These are phyloP conservation scores for Aspergillus ochraceoroseus DNA, from an alignment of 2,329 filamentous ascomycete species.

Conservation along the genomic window DNA sequence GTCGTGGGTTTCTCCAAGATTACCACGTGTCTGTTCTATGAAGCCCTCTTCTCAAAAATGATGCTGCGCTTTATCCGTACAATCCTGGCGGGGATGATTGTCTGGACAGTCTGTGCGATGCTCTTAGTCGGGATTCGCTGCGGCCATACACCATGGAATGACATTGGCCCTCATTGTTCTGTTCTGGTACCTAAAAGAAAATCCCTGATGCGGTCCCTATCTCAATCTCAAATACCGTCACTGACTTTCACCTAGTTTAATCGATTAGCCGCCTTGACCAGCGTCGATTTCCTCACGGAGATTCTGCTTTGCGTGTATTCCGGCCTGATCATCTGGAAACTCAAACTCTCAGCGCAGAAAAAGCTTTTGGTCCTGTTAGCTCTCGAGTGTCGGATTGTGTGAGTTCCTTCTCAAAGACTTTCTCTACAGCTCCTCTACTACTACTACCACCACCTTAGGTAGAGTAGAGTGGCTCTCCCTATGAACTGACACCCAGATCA, in stretches of 20 bases:
- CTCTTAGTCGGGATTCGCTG: slow-evolving; percentile 41
- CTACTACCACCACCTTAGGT: not conserved
- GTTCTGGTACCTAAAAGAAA: too few relatives aligned
- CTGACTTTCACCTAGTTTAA: too few relatives aligned
- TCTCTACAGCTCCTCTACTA: not conserved
- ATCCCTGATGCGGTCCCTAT: too few relatives aligned
- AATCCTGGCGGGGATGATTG: slow-evolving; percentile 28
- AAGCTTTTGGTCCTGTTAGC: slow-evolving; percentile 41
- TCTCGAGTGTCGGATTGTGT: slow-evolving; percentile 43
- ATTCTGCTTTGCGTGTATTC: slow-evolving; percentile 36
- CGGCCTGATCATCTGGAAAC: slow-evolving; percentile 35
- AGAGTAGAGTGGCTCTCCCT: not conserved
- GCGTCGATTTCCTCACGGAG: slow-evolving; percentile 43
- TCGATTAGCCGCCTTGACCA: slow-evolving; percentile 35
- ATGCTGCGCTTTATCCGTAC: slow-evolving; percentile 14
- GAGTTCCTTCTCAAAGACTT: slow-evolving; percentile 19
- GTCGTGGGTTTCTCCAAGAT: slow-evolving; percentile 43
- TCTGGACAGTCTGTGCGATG: slow-evolving; percentile 38
- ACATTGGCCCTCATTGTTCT: slow-evolving; percentile 28
- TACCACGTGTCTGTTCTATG: slow-evolving; percentile 25
- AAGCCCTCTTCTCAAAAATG: slow-evolving; percentile 18
- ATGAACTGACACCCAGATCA: not conserved
- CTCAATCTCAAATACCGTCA: too few relatives aligned
- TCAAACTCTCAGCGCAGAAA: slow-evolving; percentile 38
- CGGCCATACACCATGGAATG: slow-evolving; percentile 32